phyloP scores from a whole-genome alignment of 2,329 filamentous ascomycete species.

The Exophiala mesophila region DNA sequence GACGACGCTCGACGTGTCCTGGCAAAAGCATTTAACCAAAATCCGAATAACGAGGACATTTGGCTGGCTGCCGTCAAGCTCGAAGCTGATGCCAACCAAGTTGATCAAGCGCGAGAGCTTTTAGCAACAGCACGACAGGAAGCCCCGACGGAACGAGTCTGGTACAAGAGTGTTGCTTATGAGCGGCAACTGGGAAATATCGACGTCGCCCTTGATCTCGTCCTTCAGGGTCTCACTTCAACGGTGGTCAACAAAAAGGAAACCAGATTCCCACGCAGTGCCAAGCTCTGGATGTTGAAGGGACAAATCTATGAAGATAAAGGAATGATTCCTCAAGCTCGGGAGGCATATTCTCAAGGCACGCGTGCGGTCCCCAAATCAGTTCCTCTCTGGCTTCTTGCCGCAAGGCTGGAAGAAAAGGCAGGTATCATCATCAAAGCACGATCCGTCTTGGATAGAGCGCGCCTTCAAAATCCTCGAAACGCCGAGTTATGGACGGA shows the following conservation, averaged over 20 bases:
- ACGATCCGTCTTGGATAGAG: slow-evolving; percentile 86
- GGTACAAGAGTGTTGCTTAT: slow-evolving; percentile 93
- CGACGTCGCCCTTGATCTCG: slow-evolving; percentile 79
- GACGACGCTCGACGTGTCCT: slow-evolving; percentile 82
- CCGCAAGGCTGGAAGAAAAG: slow-evolving; percentile 80
- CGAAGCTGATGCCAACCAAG: slow-evolving; percentile 82
- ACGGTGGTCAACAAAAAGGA: slow-evolving; percentile 40
- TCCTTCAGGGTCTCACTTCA: slow-evolving; percentile 61
- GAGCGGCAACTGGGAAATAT: slow-evolving; percentile 77
- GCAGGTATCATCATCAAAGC: slow-evolving; percentile 83
- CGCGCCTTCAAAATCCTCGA: slow-evolving; percentile 80
- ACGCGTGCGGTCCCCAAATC: slow-evolving; percentile 82
- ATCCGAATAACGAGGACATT: slow-evolving; percentile 95
- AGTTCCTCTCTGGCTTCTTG: slow-evolving; percentile 83
- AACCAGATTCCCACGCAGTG: slow-evolving; percentile 74
- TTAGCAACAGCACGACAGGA: slow-evolving; percentile 78
- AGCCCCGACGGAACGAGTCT: slow-evolving; percentile 91
- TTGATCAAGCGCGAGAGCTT: slow-evolving; percentile 74
- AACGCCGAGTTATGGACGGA: slow-evolving; percentile 83
- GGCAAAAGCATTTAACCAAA: slow-evolving; percentile 85
- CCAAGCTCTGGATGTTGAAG: slow-evolving; percentile 98
- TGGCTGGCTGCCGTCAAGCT: slow-evolving; percentile 96
- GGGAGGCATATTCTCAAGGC: slow-evolving; percentile 83
- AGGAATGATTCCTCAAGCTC: slow-evolving; percentile 72
- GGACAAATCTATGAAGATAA: slow-evolving; percentile 92